Base-by-base conservation (phyloP, 2,329 filamentous ascomycete species). In the Fusarium concolor region DNA sequence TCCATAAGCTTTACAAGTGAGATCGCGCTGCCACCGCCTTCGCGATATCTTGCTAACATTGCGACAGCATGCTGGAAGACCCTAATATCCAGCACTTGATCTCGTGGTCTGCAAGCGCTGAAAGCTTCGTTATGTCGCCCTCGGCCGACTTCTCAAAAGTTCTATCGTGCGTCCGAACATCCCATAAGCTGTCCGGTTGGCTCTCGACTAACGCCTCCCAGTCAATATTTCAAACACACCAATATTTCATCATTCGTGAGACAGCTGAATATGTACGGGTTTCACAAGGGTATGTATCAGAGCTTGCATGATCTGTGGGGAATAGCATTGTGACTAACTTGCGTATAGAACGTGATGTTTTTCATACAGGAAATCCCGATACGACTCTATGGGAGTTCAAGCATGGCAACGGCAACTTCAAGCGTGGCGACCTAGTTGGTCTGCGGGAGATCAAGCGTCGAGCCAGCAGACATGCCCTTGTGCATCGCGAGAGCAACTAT, bases 231-330 rank as follows among this genome's bases (percentile, higher is more conserved):
- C 79, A 99, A 99, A 76, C 96, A 99, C 78, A 99, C 95, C 72
- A 99, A 99, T 76, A 97, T 98, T 64, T 98, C 96, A 12, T 98
- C 96, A 2, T 99, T 99, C 78, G 96, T 99, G 49, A 89, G 96
- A 47, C 96, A 99, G 81, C 82, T 99, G 50, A 99, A 99, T 78
- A 99, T 99, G 96, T 99, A 99, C 74, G 96, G 96, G 9, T 99
- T 99, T 79, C 96, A 99, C 78, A 99, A 99, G 92, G 94, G 94
- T 96, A 72, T 45, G 77, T 74, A 20, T 10, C 31, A 22, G 18
- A 44, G 18, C 18, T 17, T 44, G n/a, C 24, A 29, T 18, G 18
- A n/a, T n/a, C n/a, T n/a, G 15, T 20, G 49, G 22, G 37, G 7
- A 44, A 17, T 31, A 29, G 10, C 33, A 38, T 12, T 6, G 33